Conservation (phyloP, 305 asterid species). For the Plantago coronopus region DNA sequence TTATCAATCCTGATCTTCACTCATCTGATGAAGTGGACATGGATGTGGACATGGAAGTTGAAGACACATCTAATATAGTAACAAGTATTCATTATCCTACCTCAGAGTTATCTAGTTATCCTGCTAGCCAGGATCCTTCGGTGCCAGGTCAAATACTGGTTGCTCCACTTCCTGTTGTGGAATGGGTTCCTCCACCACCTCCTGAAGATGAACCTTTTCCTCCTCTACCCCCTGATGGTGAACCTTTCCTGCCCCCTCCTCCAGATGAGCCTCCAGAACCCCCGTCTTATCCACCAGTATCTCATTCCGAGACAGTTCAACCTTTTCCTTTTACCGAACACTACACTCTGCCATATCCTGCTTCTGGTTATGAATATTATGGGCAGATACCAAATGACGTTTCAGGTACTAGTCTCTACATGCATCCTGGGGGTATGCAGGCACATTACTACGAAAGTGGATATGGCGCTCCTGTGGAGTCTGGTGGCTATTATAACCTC, state of each 20-base stretch:
- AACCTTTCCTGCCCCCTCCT: conserved; percentile 92
- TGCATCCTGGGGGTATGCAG: conserved; percentile 51
- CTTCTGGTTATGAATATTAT: conserved; percentile 50
- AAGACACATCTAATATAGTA: conserved; percentile 50
- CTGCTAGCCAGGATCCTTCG: conserved; percentile 27
- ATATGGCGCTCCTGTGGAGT: conserved; percentile 48
- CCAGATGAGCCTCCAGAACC: conserved; percentile 67
- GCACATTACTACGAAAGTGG: conserved; percentile 57
- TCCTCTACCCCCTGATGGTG: conserved; percentile 89
- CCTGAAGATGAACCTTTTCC: conserved; percentile 73
- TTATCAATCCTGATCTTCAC: conserved; percentile 33
- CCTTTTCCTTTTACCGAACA: conserved; percentile 50
- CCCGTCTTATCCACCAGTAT: conserved; percentile 41
- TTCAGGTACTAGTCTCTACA: conserved; percentile 40
- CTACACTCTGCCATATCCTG: conserved; percentile 54
- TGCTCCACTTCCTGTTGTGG: conserved; percentile 49
- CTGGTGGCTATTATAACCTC: conserved; percentile 53
- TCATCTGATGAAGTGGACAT: conserved; percentile 75
- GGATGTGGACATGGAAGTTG: conserved; percentile 99
- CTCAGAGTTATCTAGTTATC: conserved; percentile 29
- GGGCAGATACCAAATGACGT: conserved; percentile 50
- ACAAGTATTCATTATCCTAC: conserved; percentile 33
- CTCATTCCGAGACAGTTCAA: conserved; percentile 46
- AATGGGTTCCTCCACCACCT: conserved; percentile 60
- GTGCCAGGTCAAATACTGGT: conserved; percentile 23